Conservation (phyloP, 306 rosid species). For the Pyrus betulifolia region DNA sequence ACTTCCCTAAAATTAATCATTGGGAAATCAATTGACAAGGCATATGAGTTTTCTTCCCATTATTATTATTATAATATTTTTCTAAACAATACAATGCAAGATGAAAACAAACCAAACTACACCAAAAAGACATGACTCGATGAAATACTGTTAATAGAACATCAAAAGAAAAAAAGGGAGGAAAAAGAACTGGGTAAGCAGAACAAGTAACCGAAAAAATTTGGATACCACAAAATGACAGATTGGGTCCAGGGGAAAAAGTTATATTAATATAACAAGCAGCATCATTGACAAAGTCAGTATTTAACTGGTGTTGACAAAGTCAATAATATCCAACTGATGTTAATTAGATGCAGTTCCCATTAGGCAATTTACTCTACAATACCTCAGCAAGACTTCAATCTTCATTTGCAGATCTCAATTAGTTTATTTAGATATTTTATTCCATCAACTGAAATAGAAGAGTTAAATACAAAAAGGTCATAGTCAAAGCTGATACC, state of each 20-base stretch:
- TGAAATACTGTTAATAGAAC: not conserved
- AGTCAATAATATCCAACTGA: not conserved
- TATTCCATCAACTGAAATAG: conserved; percentile 28
- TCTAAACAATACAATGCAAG: not conserved
- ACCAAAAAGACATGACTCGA: not conserved
- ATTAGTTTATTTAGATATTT: conserved; percentile 32
- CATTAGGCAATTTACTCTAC: conserved; percentile 21
- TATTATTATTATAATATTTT: no score
- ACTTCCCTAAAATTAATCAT: not conserved
- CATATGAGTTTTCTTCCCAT: not conserved
- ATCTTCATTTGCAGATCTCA: conserved; percentile 33
- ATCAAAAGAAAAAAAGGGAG: not conserved
- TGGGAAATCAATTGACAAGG: not conserved
- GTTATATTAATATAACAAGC: not conserved
- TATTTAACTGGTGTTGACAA: not conserved
- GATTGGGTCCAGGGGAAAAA: not conserved
- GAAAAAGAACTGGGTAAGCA: not conserved
- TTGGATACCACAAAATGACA: not conserved
- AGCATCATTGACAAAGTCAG: not conserved
- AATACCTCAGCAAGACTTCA: conserved; percentile 31
- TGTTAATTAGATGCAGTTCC: conserved; percentile 21
- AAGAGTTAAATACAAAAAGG: conserved; percentile 23
- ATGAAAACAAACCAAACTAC: not conserved
- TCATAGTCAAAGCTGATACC: conserved; percentile 52
- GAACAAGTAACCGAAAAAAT: not conserved